Evolutionary conservation across 2,329 filamentous ascomycete species (phyloP).

Genomic region (Penicillium sp.): DNA sequence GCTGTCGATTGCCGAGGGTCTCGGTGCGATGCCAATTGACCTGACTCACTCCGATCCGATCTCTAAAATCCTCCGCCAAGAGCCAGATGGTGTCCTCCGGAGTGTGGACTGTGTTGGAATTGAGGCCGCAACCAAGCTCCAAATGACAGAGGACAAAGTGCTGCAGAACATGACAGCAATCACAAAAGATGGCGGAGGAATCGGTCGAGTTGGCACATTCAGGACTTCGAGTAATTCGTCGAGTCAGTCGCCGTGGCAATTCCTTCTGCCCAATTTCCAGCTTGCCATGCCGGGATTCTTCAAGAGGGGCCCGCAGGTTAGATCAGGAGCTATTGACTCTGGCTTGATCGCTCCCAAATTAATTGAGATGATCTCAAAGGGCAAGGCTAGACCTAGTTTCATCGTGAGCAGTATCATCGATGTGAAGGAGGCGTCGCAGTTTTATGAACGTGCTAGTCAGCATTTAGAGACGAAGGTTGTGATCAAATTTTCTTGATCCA

Average conservation of each 20-base stretch:
- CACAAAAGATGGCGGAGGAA: background rate
- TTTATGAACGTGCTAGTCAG: background rate
- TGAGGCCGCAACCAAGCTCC: conserved; percentile 13
- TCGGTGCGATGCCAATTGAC: conserved; percentile 61
- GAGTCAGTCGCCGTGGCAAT: background rate
- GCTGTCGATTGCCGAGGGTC: conserved; percentile 60
- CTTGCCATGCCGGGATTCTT: background rate
- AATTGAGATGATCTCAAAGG: conserved; percentile 3
- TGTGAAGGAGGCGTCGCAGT: conserved; percentile 8
- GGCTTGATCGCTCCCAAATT: background rate
- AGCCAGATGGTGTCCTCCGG: conserved; percentile 17
- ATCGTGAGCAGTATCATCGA: conserved; percentile 10
- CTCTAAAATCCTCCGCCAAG: conserved; percentile 36
- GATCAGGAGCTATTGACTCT: conserved; percentile 1
- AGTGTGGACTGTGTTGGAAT: conserved; percentile 24
- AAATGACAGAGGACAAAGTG: background rate
- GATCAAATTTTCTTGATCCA: background rate
- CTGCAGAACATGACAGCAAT: conserved; percentile 2
- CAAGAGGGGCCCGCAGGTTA: conserved; percentile 2
- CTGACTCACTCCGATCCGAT: conserved; percentile 60
- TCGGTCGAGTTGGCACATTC: background rate
- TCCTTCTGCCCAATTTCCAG: background rate
- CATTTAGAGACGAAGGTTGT: conserved; percentile 3
- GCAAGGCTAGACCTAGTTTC: conserved; percentile 12
- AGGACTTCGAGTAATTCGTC: background rate